phyloP scores from a whole-genome alignment of 345 rosid genomes.

The Dipteronia sinensis region DNA sequence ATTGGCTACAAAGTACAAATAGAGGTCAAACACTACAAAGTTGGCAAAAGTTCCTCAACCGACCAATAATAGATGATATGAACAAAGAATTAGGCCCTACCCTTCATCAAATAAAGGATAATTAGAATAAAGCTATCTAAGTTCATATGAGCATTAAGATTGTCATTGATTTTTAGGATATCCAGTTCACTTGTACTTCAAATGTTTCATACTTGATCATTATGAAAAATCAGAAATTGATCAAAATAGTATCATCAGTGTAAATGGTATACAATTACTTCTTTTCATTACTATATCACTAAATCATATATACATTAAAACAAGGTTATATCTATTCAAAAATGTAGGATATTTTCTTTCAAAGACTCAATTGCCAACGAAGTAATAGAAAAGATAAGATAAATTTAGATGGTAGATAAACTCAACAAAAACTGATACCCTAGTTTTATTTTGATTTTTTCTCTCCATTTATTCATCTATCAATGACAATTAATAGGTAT shows the following conservation, averaged over 20 bases:
- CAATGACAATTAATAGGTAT: no score
- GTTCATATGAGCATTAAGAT: neutral
- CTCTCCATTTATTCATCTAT: no score
- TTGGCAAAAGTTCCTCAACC: neutral
- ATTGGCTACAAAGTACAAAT: neutral
- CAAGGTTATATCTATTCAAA: neutral
- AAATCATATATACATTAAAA: neutral
- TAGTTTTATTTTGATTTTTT: no score
- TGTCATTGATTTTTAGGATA: no score
- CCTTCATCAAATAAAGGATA: neutral
- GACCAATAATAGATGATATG: neutral
- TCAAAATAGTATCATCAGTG: neutral
- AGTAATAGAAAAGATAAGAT: neutral
- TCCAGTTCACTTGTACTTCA: neutral
- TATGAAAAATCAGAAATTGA: neutral
- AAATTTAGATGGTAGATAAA: neutral
- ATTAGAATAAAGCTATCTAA: neutral
- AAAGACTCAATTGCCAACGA: neutral
- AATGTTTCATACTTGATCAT: neutral
- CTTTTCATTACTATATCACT: neutral
- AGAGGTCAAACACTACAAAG: neutral
- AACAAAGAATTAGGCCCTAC: slow-evolving; percentile 1
- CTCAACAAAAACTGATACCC: neutral
- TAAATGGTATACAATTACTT: neutral
- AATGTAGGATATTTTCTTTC: neutral